Evolutionary conservation across 2,329 filamentous ascomycete species (phyloP).

Genomic region (Didymella pomorum): DNA sequence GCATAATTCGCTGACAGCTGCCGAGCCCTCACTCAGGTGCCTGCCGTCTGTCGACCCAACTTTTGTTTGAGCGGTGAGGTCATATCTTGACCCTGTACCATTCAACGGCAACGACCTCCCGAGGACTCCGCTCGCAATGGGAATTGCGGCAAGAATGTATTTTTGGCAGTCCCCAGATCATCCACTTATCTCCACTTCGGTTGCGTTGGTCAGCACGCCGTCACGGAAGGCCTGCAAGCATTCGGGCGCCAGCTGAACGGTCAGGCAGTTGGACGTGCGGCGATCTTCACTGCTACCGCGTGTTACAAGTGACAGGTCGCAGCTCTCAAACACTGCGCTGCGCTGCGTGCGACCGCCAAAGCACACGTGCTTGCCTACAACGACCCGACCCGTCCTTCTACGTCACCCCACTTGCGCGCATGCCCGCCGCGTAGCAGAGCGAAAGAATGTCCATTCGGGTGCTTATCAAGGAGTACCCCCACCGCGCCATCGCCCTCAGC

Average conservation of each 20-base stretch:
- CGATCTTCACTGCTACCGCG: background rate
- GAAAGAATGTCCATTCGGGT: constrained; percentile 67
- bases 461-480: constrained; percentile 84
- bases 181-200: constrained; percentile 19
- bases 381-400: constrained; percentile 19
- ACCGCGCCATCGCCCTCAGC: constrained; percentile 86
- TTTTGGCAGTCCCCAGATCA: constrained; percentile 13
- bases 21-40: background rate
- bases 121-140: no score
- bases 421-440: constrained; percentile 20
- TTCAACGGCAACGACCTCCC: no score
- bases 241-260: constrained; percentile 15
- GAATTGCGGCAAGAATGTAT: background rate
- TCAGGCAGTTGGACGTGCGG: constrained; percentile 12
- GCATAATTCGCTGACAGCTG: background rate
- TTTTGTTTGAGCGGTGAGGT: background rate
- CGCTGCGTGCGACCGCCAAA: constrained; percentile 28
- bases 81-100: background rate
- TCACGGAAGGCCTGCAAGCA: constrained; percentile 25
- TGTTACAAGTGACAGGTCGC: constrained; percentile 12
- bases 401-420: constrained; percentile 13
- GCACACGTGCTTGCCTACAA: constrained; percentile 38
- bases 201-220: constrained; percentile 23
- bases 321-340: constrained; percentile 26
- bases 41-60: background rate